These are phyloP conservation scores for Apiotrichum mycotoxinovorans DNA, from an alignment of 1,284 basidiomycete species.

Conservation along the genomic window DNA sequence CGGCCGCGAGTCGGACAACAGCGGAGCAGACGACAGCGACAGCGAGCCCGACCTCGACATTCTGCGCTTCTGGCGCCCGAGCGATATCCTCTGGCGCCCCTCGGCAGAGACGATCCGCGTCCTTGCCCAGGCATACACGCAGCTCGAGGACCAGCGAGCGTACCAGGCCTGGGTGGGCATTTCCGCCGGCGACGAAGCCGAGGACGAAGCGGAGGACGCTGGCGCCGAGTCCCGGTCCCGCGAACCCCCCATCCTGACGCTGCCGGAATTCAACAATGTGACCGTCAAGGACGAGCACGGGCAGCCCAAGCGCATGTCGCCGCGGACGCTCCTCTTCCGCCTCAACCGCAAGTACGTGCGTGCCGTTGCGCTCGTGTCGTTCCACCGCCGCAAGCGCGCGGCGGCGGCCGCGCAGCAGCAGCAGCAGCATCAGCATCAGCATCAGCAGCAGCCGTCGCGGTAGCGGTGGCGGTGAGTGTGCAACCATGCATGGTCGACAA, in stretches of 20 bases:
- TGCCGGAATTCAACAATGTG: conserved; percentile 27
- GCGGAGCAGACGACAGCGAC: neutral
- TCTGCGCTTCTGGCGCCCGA: conserved; percentile 37
- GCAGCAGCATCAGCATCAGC: no score
- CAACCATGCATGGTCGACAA: no score
- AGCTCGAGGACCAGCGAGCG: conserved; percentile 31
- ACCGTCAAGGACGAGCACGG: conserved; percentile 29
- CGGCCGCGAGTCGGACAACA: neutral
- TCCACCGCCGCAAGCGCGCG: conserved; percentile 34
- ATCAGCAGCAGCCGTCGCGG: no score
- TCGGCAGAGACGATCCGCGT: conserved; percentile 28
- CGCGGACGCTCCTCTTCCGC: conserved; percentile 29
- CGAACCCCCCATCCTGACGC: conserved; percentile 4
- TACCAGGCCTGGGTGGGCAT: conserved; percentile 25
- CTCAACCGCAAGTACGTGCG: conserved; percentile 38
- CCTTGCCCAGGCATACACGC: conserved; percentile 34
- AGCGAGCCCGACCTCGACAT: conserved; percentile 13
- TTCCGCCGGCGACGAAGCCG: conserved; percentile 21
- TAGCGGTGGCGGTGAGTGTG: no score
- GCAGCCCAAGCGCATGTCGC: conserved; percentile 22
- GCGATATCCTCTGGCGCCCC: conserved; percentile 42
- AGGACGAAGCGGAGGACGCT: conserved; percentile 24
- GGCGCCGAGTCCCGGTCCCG: no score
- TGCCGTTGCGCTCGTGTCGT: conserved; percentile 36
- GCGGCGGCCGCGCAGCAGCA: no score